These are phyloP conservation scores for Populus tomentosa DNA, from an alignment of 441 rosid species.

Conservation along the genomic window DNA sequence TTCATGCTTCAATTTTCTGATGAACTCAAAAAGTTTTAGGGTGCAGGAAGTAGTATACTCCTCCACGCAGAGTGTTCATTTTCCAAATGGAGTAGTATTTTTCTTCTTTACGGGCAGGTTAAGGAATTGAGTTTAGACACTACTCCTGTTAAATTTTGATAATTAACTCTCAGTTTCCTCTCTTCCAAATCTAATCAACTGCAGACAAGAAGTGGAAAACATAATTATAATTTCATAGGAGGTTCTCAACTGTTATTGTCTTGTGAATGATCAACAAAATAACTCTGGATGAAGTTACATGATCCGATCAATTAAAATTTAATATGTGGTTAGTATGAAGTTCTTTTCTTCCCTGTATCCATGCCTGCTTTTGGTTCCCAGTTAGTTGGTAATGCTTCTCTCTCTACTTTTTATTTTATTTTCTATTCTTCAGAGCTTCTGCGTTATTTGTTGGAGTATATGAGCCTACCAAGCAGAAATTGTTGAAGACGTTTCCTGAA, in stretches of 20 bases:
- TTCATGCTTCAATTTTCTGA: background rate
- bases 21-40: background rate
- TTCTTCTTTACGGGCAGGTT: background rate
- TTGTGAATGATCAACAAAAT: background rate
- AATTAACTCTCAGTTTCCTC: background rate
- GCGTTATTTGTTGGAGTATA: constrained; percentile 94
- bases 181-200: background rate
- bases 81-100: background rate
- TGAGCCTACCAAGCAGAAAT: constrained; percentile 92
- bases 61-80: background rate
- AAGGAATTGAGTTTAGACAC: background rate
- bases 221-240: background rate
- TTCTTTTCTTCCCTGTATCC: background rate
- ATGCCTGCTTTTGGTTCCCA: background rate
- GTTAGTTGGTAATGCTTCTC: background rate
- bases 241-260: background rate
- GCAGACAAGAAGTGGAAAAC: constrained; percentile 1
- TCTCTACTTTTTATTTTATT: background rate
- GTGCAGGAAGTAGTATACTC: background rate
- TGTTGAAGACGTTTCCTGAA: constrained; percentile 72
- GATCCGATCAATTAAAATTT: background rate
- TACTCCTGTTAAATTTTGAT: background rate
- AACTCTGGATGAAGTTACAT: background rate
- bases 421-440: constrained; percentile 60
- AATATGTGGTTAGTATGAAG: background rate